These are phyloP conservation scores for Artomyces pyxidatus DNA, from an alignment of 768 basidiomycete genomes.

Conservation along the genomic window DNA sequence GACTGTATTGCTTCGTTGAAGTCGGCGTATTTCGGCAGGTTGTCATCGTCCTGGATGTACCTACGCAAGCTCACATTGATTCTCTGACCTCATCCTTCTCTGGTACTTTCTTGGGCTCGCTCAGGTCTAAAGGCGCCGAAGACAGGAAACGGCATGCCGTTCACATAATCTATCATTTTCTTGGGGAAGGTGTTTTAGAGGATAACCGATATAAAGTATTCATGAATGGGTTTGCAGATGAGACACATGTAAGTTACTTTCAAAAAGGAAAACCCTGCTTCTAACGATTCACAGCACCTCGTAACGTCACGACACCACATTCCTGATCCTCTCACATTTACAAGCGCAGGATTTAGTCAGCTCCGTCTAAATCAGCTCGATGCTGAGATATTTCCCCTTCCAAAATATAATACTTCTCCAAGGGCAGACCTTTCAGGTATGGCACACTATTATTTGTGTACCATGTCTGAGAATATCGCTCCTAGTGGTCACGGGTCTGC, in stretches of 20 bases:
- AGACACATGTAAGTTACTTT: slow-evolving; percentile 55
- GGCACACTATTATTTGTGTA: not conserved
- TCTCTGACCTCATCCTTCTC: slow-evolving; percentile 41
- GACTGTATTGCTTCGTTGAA: not conserved
- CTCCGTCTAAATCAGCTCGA: slow-evolving; percentile 69
- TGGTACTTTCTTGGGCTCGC: slow-evolving; percentile 37
- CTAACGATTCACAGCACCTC: slow-evolving; percentile 72
- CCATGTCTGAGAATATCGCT: not conserved
- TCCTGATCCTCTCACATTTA: slow-evolving; percentile 65
- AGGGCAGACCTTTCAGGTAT: slow-evolving; percentile 30
- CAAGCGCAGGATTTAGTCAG: slow-evolving; percentile 63
- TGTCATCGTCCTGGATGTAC: slow-evolving; percentile 65
- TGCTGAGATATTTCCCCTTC: slow-evolving; percentile 61
- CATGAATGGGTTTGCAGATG: slow-evolving; percentile 56
- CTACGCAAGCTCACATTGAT: slow-evolving; percentile 48
- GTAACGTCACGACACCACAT: slow-evolving; percentile 57
- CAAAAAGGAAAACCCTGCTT: no score
- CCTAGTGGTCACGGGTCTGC: slow-evolving; percentile 16
- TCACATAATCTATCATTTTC: slow-evolving; percentile 59
- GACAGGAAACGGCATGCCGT: slow-evolving; percentile 37
- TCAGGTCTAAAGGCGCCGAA: slow-evolving; percentile 35
- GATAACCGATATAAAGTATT: slow-evolving; percentile 63
- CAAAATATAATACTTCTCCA: slow-evolving; percentile 40
- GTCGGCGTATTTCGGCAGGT: slow-evolving; percentile 32
- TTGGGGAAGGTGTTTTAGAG: slow-evolving; percentile 62